Evolutionary conservation across 1,284 basidiomycete genomes (phyloP), one percentile per base, ranked within the genome.

Genomic region (Moesziomyces globuligerus): DNA sequence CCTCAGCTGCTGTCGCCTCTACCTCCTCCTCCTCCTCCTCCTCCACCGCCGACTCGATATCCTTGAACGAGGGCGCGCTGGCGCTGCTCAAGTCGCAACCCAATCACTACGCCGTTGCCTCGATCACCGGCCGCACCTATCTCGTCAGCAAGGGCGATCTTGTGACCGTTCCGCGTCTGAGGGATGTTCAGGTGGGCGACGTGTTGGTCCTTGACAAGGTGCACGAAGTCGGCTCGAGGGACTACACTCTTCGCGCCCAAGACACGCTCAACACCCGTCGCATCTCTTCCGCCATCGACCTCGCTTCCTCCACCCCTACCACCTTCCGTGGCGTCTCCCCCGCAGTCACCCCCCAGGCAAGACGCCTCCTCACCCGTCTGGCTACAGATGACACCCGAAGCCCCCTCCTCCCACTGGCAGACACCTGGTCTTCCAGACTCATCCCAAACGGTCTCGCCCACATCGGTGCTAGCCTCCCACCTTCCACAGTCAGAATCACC

Each of bases 161-260:
- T 66, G 88, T 98, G 77, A 98, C 95, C 44, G 88, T 98, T 1
- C 94, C 95, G 3, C 90, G 90, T 46, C 87, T 98, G 47, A 90
- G 89, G 71, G 79, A 77, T 44, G 76, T 78, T 2, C 88, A 80
- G 10, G 83, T 95, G 53, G 95, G 95, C 24, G 92, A 96, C 78
- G 87, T 91, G 36, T 87, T 98, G 53, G 84, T 87, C 7, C 88
- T 98, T 55, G 90, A 92, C 70, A 87, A 93, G 69, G 90, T 98
- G 60, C 90, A 94, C 81, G 95, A 98, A 84, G 87, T 98, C 50
- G 95, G 95, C 61, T 93, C 92, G 44, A 89, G 94, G 72, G 93
- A 97, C 82, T 98, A 90, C 84, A 94, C 93, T n/a, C 86, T 90
- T 54, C 91, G 91, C 55, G 90, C 82, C 2, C 67, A 79, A 21